phyloP scores from a whole-genome alignment of 2,329 filamentous ascomycete species.

The Aspergillus sp. region DNA sequence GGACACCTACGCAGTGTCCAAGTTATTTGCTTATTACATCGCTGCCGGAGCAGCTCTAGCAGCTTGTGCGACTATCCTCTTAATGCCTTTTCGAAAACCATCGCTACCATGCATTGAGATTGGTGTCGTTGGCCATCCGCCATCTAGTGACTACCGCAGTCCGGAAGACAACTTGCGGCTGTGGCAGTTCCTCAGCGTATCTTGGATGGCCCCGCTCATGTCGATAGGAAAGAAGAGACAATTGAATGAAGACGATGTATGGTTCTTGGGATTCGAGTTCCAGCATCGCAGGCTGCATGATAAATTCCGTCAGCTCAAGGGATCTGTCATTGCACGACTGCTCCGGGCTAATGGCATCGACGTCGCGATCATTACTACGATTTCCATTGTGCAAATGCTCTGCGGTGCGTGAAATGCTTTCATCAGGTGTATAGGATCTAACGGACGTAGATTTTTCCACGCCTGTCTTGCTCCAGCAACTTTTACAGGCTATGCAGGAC shows the following conservation, averaged over 20 bases:
- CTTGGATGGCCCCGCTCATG: constrained; percentile 78
- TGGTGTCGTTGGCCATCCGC: constrained; percentile 54
- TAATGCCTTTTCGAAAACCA: constrained; percentile 70
- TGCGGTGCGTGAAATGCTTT: constrained; percentile 42
- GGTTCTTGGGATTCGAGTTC: constrained; percentile 76
- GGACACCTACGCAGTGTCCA: constrained; percentile 9
- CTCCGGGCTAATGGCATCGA: constrained; percentile 77
- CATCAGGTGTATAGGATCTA: not conserved
- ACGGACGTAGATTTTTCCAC: constrained; percentile 52
- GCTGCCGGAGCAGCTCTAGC: constrained; percentile 43
- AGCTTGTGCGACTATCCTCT: constrained; percentile 56
- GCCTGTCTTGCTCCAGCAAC: constrained; percentile 69
- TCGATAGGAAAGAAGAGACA: constrained; percentile 62
- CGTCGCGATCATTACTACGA: constrained; percentile 63
- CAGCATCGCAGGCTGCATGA: constrained; percentile 75
- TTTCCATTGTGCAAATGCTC: constrained; percentile 64
- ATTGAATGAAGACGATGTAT: constrained; percentile 76
- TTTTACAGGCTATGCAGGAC: constrained; percentile 66
- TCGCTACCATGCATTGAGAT: constrained; percentile 56
- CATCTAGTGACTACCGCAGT: constrained; percentile 62
- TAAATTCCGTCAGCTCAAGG: constrained; percentile 69
- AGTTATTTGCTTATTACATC: constrained; percentile 22
- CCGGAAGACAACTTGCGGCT: constrained; percentile 78
- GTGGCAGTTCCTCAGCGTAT: constrained; percentile 82
- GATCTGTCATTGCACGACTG: constrained; percentile 69